Conservation (phyloP, 2,329 filamentous ascomycete species). For the Myriosclerotinia duriaeana region DNA sequence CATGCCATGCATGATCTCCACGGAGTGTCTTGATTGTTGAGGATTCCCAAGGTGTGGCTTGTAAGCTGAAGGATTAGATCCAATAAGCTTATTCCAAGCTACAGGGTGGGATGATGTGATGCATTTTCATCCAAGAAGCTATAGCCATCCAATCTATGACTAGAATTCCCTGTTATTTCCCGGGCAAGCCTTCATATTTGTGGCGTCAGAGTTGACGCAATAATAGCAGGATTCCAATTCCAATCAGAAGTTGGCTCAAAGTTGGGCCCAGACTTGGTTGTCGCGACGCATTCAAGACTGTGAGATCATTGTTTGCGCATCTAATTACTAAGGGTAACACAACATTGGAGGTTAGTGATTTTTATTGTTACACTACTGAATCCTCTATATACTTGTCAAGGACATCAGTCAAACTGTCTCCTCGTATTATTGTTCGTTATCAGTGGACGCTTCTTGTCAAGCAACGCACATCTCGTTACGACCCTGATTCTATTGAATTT, state of each 20-base stretch:
- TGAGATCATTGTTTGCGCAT: slow-evolving; percentile 20
- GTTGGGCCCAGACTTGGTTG: slow-evolving; percentile 8
- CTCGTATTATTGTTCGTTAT: slow-evolving; percentile 17
- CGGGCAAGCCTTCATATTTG: slow-evolving; percentile 14
- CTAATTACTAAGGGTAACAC: slow-evolving; percentile 21
- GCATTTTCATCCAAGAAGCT: background rate
- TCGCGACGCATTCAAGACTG: background rate
- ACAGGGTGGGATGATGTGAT: slow-evolving; percentile 5
- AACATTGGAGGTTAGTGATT: background rate
- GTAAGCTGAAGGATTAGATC: background rate
- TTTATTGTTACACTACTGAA: background rate
- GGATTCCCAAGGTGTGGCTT: background rate
- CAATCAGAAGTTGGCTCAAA: slow-evolving; percentile 18
- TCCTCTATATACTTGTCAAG: slow-evolving; percentile 19
- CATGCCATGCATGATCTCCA: background rate
- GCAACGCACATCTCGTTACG: slow-evolving; percentile 5
- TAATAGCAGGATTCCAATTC: slow-evolving; percentile 3
- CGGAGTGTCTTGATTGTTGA: background rate
- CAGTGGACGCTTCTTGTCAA: slow-evolving; percentile 19
- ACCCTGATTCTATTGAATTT: slow-evolving; percentile 15
- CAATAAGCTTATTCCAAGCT: background rate
- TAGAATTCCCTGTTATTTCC: slow-evolving; percentile 17
- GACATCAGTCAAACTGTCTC: slow-evolving; percentile 19
- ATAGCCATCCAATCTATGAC: slow-evolving; percentile 14
- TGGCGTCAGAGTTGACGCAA: slow-evolving; percentile 20